Conservation (phyloP, 2,329 filamentous ascomycete species). For the Byssoonygena ceratinophila region DNA sequence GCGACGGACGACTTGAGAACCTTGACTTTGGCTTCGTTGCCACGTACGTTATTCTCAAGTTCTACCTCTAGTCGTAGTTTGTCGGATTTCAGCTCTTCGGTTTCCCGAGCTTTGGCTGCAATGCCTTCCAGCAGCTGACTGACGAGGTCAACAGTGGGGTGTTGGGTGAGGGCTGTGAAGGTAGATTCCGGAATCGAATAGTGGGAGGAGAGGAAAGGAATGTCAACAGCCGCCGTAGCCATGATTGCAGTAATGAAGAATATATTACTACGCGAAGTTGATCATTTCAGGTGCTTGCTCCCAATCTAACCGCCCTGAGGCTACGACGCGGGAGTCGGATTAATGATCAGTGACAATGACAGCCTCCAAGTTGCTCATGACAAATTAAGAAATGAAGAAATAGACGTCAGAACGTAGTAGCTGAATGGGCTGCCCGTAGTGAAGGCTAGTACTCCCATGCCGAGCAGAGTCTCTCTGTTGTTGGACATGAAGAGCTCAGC, state of each 20-base stretch:
- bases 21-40: constrained; percentile 70
- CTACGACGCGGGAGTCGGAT: background rate
- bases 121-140: constrained; percentile 63
- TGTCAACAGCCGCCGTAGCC: constrained; percentile 47
- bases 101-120: constrained; percentile 67
- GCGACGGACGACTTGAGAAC: constrained; percentile 71
- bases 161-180: constrained; percentile 45
- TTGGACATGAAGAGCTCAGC: background rate
- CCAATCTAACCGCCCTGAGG: background rate
- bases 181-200: constrained; percentile 49
- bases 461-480: background rate
- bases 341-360: background rate
- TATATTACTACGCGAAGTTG: background rate
- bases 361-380: background rate
- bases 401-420: too few species aligned
- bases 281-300: constrained; percentile 9
- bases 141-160: constrained; percentile 66
- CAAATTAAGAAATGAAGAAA: background rate
- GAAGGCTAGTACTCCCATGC: background rate
- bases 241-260: constrained; percentile 30
- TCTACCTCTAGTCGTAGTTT: constrained; percentile 87
- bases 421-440: background rate
- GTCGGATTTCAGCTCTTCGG: constrained; percentile 69
- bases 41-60: constrained; percentile 78
- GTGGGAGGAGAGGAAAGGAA: constrained; percentile 49